Evolutionary conservation across 140 eudicot species (phyloP), one percentile per base, ranked within the genome.

Genomic region (Stevia rebaudiana): DNA sequence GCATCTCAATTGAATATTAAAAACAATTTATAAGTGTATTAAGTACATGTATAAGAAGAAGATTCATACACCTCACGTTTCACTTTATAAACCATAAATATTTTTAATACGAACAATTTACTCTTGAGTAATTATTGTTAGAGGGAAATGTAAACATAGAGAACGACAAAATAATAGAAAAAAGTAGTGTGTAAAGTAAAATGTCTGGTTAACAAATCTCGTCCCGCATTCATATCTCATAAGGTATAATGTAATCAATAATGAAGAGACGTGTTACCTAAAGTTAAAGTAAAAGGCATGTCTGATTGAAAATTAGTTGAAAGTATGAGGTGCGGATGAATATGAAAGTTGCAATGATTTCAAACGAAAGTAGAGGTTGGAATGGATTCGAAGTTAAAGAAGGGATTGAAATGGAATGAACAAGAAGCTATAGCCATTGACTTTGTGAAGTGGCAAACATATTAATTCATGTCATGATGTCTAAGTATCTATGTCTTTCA

Each of bases 391-490:
- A 61, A 23, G 63, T 42, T 31, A 57, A 31, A 57, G 12, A 39
- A 28, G 37, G 43, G 24, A 25, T 23, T 31, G 51, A 9, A 52
- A 55, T 46, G 51, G 18, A 52, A 43, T 11, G 48, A 61, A 54
- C 31, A 52, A 70, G 63, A 41, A 40, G 15, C 39, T 36, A 30
- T 74, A 51, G 16, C 48, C 69, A 40, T 67, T 74, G 74, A 67
- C 63, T 25, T 58, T 68, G 28, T 21, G 59, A 5, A 58, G 74
- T 74, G 79, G 79, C 63, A 74, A 74, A 74, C 79, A 74, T 66
- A 74, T 49, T 74, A 56, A 74, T 73, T 54, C 72, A 60, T 23
- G 53, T 59, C 43, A 70, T 2, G 16, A 60, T 36, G 53, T 59
- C 51, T n/a, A 47, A 2, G n/a, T 8, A 55, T 70, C 37, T 53